Evolutionary conservation across 768 basidiomycete species (phyloP), one percentile per base, ranked within the genome.

Genomic region (Pleurotus salmoneostramineus): DNA sequence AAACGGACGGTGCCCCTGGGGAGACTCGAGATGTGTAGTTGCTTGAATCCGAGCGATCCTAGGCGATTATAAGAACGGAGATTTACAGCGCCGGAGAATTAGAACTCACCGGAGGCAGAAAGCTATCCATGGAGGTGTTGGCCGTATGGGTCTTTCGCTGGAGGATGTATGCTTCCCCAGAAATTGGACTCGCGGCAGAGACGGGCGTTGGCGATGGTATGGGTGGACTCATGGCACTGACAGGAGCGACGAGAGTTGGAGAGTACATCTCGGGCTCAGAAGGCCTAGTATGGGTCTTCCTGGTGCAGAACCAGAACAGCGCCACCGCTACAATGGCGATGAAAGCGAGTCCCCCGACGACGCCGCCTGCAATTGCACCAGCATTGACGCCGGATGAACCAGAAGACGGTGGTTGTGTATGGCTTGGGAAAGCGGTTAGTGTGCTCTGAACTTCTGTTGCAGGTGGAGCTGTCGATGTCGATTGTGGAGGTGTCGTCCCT

Each of bases 341-440:
- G 27, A 69, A 72, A 10, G 80, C 74, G 3, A 87, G 55, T 17
- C 77, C 83, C 4, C 81, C 84, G 1, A 85, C 73, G 6, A 80
- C 79, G 15, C 85, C 85, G 17, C 86, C 87, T 5, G 83, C 81
- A 36, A 88, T 86, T 15, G 82, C 83, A 2, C 84, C 85, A 2
- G 81, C 76, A 61, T 82, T 71, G 7, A 43, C 36, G 17, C 27
- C 15, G 14, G 65, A 60, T 36, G 57, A 58, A 36, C 58, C 59
- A 33, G 58, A 46, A 31, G 61, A 37, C 14, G 61, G 7, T 15
- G 58, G 4, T 36, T 43, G 44, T 32, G 61, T 49, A 32, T 46
- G 37, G 11, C 37, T 49, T 15, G 65, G 35, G 6, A 63, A 56
- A 48, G 61, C 48, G 4, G 63, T 64, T 21, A 64, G 48, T 31